Evolutionary conservation across 768 basidiomycete species (phyloP).

Genomic region (Favolaschia claudopus): DNA sequence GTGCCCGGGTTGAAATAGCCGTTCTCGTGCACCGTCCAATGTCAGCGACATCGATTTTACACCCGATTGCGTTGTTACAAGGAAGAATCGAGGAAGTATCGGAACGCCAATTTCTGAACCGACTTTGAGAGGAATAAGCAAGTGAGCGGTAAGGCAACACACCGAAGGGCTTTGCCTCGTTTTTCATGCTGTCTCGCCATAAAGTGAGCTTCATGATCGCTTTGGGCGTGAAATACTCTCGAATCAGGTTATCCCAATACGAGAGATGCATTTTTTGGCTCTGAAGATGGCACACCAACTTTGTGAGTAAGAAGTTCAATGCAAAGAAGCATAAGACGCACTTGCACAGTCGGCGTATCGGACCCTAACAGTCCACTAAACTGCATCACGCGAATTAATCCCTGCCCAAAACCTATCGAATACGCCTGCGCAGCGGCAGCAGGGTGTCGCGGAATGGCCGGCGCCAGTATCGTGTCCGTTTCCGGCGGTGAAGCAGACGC

Average conservation of each 20-base stretch:
- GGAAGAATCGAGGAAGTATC: conserved; percentile 84
- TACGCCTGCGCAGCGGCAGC: conserved; percentile 22
- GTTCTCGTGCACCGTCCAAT: conserved; percentile 80
- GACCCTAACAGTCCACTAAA: conserved; percentile 72
- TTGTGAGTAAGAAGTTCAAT: background rate
- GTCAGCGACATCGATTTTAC: conserved; percentile 85
- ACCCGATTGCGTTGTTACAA: conserved; percentile 84
- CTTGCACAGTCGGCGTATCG: conserved; percentile 33
- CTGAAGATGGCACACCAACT: conserved; percentile 17
- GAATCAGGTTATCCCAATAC: conserved; percentile 72
- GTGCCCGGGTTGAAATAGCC: conserved; percentile 52
- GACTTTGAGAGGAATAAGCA: conserved; percentile 10
- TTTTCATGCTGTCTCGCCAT: conserved; percentile 86
- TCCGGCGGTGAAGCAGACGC: conserved; percentile 26
- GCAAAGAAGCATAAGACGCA: background rate
- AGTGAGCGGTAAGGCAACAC: conserved; percentile 34
- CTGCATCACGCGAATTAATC: conserved; percentile 67
- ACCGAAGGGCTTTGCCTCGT: conserved; percentile 89
- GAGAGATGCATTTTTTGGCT: conserved; percentile 66
- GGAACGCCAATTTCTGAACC: conserved; percentile 77
- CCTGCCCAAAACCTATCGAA: conserved; percentile 65
- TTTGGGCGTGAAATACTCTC: conserved; percentile 74
- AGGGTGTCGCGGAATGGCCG: conserved; percentile 12
- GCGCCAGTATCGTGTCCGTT: background rate
- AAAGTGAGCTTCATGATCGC: conserved; percentile 81